Percentiles rank a stretch among this genome's conserved stretches.
These are phyloP conservation scores for Saccharomycopsis fodiens DNA, from an alignment of 805 yeast genomes.

Conservation along the genomic window DNA sequence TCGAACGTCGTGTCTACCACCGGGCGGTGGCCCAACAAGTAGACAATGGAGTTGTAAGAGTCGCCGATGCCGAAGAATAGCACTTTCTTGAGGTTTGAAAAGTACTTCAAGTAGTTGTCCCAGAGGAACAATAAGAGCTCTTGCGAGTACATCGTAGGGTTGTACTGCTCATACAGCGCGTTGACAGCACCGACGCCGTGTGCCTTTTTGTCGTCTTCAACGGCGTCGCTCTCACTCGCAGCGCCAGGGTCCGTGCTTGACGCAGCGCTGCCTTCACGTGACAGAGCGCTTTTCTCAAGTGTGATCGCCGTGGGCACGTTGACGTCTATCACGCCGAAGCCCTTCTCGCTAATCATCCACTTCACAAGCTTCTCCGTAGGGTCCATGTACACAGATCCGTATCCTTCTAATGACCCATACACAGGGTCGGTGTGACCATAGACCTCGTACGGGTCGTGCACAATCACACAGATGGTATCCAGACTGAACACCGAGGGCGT, in stretches of 20 bases:
- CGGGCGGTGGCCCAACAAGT: conserved; percentile 72
- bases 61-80: conserved; percentile 87
- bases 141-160: conserved; percentile 39
- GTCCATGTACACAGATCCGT: conserved; percentile 68
- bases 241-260: not conserved
- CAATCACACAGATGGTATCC: conserved; percentile 56
- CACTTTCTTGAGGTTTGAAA: conserved; percentile 54
- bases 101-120: conserved; percentile 84
- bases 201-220: conserved; percentile 1
- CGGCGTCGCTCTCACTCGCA: not conserved
- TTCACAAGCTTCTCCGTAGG: conserved; percentile 63
- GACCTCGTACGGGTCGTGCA: conserved; percentile 88
- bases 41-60: conserved; percentile 79
- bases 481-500: conserved; percentile 59
- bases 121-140: conserved; percentile 74
- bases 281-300: not conserved
- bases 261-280: not conserved
- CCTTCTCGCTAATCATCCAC: conserved; percentile 46
- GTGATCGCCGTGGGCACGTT: conserved; percentile 54
- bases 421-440: conserved; percentile 83
- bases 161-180: conserved; percentile 13
- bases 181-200: not conserved
- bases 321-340: conserved; percentile 79
- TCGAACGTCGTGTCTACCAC: conserved; percentile 17
- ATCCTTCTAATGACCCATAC: conserved; percentile 69